These are phyloP conservation scores for Wickerhamiella occidentalis DNA, from an alignment of 805 yeast species.

Conservation along the genomic window DNA sequence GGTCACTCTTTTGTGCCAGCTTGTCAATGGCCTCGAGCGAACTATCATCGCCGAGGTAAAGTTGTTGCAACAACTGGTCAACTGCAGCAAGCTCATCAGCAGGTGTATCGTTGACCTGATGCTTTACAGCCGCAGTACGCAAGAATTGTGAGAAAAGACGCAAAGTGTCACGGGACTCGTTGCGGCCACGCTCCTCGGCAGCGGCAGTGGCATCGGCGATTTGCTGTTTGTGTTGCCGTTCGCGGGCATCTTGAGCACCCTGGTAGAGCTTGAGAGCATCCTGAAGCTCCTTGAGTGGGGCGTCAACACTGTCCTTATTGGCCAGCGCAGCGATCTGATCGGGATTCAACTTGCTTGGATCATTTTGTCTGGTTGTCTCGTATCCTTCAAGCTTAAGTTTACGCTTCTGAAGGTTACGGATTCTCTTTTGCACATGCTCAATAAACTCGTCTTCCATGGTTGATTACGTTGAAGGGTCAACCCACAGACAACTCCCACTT, in stretches of 20 bases:
- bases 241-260: slow-evolving; percentile 15
- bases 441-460: slow-evolving; percentile 16
- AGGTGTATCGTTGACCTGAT: slow-evolving; percentile 19
- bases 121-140: slow-evolving; percentile 27
- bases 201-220: slow-evolving; percentile 12
- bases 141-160: slow-evolving; percentile 24
- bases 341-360: slow-evolving; percentile 24
- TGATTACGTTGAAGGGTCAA: neutral
- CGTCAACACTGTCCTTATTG: slow-evolving; percentile 25
- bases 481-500: neutral
- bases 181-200: slow-evolving; percentile 17
- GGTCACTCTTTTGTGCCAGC: slow-evolving; percentile 23
- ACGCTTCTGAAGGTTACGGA: slow-evolving; percentile 30
- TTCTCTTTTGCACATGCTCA: slow-evolving; percentile 24
- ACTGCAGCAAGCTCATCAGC: slow-evolving; percentile 23
- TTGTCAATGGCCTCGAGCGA: slow-evolving; percentile 25
- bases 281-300: slow-evolving; percentile 28
- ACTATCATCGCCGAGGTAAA: slow-evolving; percentile 27
- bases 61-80: slow-evolving; percentile 23
- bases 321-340: slow-evolving; percentile 29
- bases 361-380: slow-evolving; percentile 24
- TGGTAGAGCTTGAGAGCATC: slow-evolving; percentile 23
- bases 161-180: slow-evolving; percentile 18
- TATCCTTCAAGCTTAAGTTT: slow-evolving; percentile 28
- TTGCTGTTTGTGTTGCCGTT: slow-evolving; percentile 13